Evolutionary conservation across 208 protist genomes (phyloP).

Genomic region (Herpetomonas tarakana): DNA sequence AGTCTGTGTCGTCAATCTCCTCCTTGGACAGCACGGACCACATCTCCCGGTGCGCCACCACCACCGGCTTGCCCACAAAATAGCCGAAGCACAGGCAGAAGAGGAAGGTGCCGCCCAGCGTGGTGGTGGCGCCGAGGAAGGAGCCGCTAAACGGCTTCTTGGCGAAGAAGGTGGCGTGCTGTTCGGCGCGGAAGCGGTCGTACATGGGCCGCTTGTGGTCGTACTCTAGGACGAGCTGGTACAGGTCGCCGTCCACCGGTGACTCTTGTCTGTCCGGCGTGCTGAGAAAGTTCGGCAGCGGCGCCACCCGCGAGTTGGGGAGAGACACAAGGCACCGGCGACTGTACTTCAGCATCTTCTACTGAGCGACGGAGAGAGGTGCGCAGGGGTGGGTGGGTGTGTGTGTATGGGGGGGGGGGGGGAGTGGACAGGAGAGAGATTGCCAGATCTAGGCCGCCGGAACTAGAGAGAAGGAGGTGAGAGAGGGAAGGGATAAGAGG

Average conservation of each 20-base stretch:
- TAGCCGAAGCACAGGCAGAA: conserved; percentile 56
- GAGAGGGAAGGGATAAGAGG: no score
- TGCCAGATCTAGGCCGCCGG: no score
- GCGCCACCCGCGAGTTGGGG: conserved; percentile 11
- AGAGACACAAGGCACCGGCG: conserved; percentile 5
- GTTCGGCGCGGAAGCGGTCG: not conserved
- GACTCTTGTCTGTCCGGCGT: conserved; percentile 1
- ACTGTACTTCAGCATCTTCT: conserved; percentile 18
- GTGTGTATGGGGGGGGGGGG: no score
- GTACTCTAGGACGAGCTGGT: conserved; percentile 44
- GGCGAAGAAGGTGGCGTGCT: conserved; percentile 10
- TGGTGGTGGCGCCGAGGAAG: conserved; percentile 17
- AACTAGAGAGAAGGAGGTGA: no score
- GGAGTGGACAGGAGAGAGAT: no score
- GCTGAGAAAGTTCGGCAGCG: conserved; percentile 21
- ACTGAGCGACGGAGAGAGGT: not conserved
- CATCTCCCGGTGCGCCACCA: conserved; percentile 50
- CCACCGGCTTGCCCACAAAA: conserved; percentile 53
- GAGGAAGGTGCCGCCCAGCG: conserved; percentile 21
- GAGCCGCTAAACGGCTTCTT: conserved; percentile 39
- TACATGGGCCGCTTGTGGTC: conserved; percentile 28
- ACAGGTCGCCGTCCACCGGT: conserved; percentile 17
- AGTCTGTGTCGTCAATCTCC: conserved; percentile 1
- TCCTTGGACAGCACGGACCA: conserved; percentile 3
- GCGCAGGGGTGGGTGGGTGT: no score